Conservation (phyloP, 2,329 filamentous ascomycete species). For the Ophiostoma piceae region DNA sequence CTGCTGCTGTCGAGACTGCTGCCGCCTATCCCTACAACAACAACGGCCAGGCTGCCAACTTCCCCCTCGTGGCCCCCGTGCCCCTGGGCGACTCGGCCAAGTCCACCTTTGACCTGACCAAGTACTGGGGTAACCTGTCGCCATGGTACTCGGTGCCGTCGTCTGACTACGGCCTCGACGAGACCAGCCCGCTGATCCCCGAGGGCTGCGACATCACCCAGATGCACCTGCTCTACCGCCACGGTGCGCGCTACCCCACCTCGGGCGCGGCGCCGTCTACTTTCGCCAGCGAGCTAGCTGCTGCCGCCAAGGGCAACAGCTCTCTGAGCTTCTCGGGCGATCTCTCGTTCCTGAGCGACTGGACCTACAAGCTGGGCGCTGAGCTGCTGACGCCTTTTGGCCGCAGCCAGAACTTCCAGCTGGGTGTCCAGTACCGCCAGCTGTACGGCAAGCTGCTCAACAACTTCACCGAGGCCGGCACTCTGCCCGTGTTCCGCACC, state of each 20-base stretch:
- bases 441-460: constrained; percentile 9
- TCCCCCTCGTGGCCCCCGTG: constrained; percentile 4
- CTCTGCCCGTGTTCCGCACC: constrained; percentile 6
- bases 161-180: not conserved
- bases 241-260: constrained; percentile 2
- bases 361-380: constrained; percentile 10
- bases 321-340: constrained; percentile 9
- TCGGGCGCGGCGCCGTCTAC: not conserved
- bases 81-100: not conserved
- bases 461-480: constrained; percentile 11
- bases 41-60: constrained; percentile 13
- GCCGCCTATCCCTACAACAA: constrained; percentile 2
- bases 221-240: constrained; percentile 11
- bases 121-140: constrained; percentile 6
- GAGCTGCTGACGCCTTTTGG: constrained; percentile 2
- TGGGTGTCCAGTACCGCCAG: constrained; percentile 9
- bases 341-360: constrained; percentile 3
- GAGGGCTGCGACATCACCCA: constrained; percentile 4
- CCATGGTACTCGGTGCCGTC: constrained; percentile 9
- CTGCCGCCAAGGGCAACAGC: not conserved
- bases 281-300: constrained; percentile 4
- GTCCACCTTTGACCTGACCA: constrained; percentile 8
- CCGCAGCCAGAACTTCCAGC: constrained; percentile 9
- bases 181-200: not conserved
- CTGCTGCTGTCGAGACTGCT: constrained; percentile 1